phyloP scores from a whole-genome alignment of 2,329 filamentous ascomycete genomes.

The Myotisia sp. region DNA sequence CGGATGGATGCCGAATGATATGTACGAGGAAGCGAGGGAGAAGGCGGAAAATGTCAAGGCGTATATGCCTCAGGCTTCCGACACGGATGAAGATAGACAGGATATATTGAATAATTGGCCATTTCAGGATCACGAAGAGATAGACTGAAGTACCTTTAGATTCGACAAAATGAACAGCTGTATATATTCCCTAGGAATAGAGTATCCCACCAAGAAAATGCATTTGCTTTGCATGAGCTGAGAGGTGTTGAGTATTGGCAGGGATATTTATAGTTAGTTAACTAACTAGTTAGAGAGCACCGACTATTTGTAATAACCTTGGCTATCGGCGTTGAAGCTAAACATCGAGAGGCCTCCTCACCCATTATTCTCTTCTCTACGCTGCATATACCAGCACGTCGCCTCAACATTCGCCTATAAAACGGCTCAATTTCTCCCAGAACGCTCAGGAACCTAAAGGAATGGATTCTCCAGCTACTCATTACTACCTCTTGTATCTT shows the following conservation, averaged over 20 bases:
- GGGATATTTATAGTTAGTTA: no score
- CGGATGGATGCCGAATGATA: conserved; percentile 16
- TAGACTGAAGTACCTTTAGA: no score
- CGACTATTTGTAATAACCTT: no score
- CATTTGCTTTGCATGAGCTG: no score
- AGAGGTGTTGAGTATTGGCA: no score
- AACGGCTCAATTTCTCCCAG: conserved; percentile 8
- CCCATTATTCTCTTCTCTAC: conserved; percentile 27
- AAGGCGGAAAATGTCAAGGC: conserved; percentile 12
- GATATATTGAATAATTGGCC: conserved; percentile 10
- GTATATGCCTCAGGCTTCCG: conserved; percentile 13
- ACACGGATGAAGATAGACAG: conserved; percentile 11
- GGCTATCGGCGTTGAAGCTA: no score
- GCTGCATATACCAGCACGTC: conserved; percentile 32
- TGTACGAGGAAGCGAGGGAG: conserved; percentile 14
- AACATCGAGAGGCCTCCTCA: background rate
- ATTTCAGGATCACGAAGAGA: conserved; percentile 11
- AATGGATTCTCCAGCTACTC: no score
- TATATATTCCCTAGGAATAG: no score
- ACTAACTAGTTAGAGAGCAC: no score
- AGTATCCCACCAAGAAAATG: no score
- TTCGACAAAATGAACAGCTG: no score
- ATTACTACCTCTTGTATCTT: conserved; percentile 1
- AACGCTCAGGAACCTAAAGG: conserved; percentile 4
- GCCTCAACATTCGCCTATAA: conserved; percentile 9